These are phyloP conservation scores for Leptomonas seymouri DNA, from an alignment of 208 protist genomes.

Conservation along the genomic window DNA sequence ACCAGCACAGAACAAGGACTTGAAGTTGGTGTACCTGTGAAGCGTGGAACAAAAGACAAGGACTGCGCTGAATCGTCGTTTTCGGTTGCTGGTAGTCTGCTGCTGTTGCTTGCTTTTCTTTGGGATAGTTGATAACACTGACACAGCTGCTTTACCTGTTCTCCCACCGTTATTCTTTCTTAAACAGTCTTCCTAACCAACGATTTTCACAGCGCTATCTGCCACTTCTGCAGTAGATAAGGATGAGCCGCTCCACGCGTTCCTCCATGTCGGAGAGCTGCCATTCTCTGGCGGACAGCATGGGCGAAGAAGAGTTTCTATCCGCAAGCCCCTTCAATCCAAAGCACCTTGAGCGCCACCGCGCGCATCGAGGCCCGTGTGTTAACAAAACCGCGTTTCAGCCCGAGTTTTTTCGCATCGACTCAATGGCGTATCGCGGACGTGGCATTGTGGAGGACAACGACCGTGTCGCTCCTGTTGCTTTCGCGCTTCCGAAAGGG, in stretches of 20 bases:
- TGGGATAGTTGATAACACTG: too few relatives aligned
- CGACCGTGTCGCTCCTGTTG: conserved; percentile 9
- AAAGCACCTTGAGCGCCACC: background rate
- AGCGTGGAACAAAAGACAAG: too few relatives aligned
- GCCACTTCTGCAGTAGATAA: too few relatives aligned
- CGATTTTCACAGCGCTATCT: too few relatives aligned
- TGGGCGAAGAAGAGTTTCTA: conserved; percentile 25
- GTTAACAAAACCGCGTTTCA: conserved; percentile 8
- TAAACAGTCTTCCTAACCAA: too few relatives aligned
- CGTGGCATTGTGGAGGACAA: conserved; percentile 25
- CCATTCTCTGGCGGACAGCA: conserved; percentile 20
- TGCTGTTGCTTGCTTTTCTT: too few relatives aligned
- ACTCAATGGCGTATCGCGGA: conserved; percentile 28
- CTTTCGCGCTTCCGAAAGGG: background rate
- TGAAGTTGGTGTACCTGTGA: too few relatives aligned
- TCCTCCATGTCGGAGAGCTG: conserved; percentile 16
- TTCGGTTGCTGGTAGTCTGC: too few relatives aligned
- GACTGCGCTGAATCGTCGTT: too few relatives aligned
- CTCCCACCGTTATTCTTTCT: too few relatives aligned
- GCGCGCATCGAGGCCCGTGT: background rate
- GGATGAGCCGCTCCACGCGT: conserved; percentile 9
- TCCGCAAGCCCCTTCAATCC: conserved; percentile 15
- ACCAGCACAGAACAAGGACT: too few relatives aligned
- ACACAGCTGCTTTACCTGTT: too few relatives aligned
- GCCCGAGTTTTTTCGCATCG: conserved; percentile 18